phyloP scores from a whole-genome alignment of 148 eudicot species.

The Salicornia ramosissima region DNA sequence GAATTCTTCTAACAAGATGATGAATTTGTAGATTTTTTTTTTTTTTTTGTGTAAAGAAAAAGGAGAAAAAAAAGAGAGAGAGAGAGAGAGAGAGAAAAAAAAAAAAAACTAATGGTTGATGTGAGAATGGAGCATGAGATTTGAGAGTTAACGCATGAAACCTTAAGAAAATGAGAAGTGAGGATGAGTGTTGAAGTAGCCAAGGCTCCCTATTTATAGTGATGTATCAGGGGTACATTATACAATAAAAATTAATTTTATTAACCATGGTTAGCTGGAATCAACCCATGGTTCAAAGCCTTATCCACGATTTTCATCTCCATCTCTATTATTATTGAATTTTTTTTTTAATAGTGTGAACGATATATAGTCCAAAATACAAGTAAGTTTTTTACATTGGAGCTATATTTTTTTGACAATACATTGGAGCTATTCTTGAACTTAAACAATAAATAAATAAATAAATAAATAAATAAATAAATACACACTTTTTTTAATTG shows the following conservation, averaged over 20 bases:
- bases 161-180: background rate
- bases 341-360: too few species aligned
- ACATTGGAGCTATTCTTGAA: too few species aligned
- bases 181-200: slow-evolving; percentile 9
- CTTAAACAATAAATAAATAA: too few species aligned
- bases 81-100: background rate
- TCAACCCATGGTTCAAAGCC: background rate
- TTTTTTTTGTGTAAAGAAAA: too few species aligned
- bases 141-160: background rate
- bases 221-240: background rate
- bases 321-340: slow-evolving; percentile 8
- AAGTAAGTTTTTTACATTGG: too few species aligned
- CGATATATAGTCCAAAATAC: too few species aligned
- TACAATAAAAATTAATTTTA: background rate
- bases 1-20: too few species aligned
- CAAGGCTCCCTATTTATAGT: slow-evolving; percentile 5
- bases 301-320: slow-evolving; percentile 8
- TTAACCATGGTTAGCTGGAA: slow-evolving; percentile 8
- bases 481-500: too few species aligned
- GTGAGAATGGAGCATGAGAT: background rate
- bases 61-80: too few species aligned
- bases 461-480: too few species aligned
- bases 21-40: too few species aligned
- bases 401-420: too few species aligned
- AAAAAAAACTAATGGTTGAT: background rate